Conservation (phyloP, 331 rosid genomes). For the Prunus yedoensis region DNA sequence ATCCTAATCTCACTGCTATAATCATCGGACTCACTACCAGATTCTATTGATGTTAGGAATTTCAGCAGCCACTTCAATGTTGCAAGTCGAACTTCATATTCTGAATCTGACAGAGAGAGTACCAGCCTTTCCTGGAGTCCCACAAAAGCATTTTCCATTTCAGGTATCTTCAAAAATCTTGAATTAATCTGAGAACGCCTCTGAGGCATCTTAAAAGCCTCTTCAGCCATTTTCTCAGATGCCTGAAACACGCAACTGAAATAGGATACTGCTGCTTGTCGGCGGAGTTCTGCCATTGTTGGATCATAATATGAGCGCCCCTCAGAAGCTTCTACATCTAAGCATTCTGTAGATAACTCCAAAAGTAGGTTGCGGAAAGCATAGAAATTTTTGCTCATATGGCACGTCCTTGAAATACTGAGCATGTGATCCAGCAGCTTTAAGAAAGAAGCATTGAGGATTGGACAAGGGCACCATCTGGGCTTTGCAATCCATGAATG, state of each 20-base stretch:
- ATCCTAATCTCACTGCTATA: conserved; percentile 41
- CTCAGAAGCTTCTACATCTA: conserved; percentile 58
- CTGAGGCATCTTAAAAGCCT: conserved; percentile 25
- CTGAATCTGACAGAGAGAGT: conserved; percentile 68
- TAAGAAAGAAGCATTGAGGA: conserved; percentile 66
- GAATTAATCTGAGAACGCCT: conserved; percentile 42
- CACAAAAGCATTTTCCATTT: conserved; percentile 41
- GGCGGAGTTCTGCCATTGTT: conserved; percentile 74
- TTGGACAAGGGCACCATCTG: conserved; percentile 65
- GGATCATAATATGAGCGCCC: conserved; percentile 64
- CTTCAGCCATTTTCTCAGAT: conserved; percentile 50
- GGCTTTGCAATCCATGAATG: conserved; percentile 74
- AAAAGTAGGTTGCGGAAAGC: conserved; percentile 55
- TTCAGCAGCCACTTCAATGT: conserved; percentile 89
- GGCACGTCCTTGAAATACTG: conserved; percentile 58
- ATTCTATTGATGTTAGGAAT: conserved; percentile 60
- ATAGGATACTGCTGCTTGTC: conserved; percentile 81
- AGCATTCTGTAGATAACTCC: conserved; percentile 67
- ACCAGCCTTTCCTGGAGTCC: conserved; percentile 68
- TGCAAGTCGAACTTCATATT: conserved; percentile 87
- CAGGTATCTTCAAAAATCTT: conserved; percentile 38
- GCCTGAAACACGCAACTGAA: conserved; percentile 76
- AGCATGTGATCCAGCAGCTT: conserved; percentile 81
- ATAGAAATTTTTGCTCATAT: conserved; percentile 34
- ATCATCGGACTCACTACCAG: conserved; percentile 45